Evolutionary conservation across 371 early-diverging fungal genomes (phyloP).

Genomic region (Funneliformis caledonium): DNA sequence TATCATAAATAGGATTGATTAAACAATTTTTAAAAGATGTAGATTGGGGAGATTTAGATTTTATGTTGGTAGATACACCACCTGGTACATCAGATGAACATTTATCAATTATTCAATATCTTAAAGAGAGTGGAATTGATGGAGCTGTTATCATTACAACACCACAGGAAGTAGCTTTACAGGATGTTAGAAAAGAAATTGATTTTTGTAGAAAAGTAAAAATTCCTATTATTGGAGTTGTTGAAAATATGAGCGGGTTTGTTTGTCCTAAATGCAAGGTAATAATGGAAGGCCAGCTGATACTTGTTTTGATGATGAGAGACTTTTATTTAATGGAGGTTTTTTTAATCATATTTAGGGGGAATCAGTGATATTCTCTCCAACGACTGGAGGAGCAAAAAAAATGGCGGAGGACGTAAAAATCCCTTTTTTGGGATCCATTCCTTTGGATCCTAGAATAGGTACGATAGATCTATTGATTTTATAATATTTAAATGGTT

Average conservation of each 20-base stretch:
- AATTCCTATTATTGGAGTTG: conserved; percentile 91
- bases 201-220: conserved; percentile 94
- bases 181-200: conserved; percentile 96
- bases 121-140: conserved; percentile 79
- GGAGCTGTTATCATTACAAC: conserved; percentile 98
- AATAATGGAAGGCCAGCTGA: background rate
- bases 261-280: conserved; percentile 91
- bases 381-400: conserved; percentile 90
- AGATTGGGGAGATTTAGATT: conserved; percentile 93
- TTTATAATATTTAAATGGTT: background rate
- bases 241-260: conserved; percentile 99
- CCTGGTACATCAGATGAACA: conserved; percentile 99
- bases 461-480: background rate
- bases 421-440: conserved; percentile 75
- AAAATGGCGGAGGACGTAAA: conserved; percentile 79
- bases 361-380: conserved; percentile 85
- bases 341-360: conserved; percentile 46
- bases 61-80: conserved; percentile 97
- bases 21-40: conserved; percentile 98
- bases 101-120: conserved; percentile 79
- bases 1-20: conserved; percentile 62
- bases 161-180: conserved; percentile 96
- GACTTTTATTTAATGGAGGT: background rate
- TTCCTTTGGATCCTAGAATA: conserved; percentile 40
- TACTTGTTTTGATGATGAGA: background rate